A percentile compares a stretch with the other conserved stretches of the same genome.
Conservation (phyloP, 352 stramenopile species). For the Phytophthora fragariaefolia region DNA sequence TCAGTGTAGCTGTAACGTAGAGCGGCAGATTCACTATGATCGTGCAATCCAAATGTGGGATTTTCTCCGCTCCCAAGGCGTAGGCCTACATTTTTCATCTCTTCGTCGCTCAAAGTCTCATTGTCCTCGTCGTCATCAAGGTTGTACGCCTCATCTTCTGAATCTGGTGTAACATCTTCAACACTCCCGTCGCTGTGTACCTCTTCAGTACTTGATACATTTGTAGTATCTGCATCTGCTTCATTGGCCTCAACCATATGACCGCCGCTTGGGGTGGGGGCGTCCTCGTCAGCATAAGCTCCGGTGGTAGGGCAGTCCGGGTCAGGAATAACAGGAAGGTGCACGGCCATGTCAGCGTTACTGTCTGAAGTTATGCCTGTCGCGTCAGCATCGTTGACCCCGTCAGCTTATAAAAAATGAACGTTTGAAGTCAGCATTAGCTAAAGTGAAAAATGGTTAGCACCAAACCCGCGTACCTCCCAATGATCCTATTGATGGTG, state of each 20-base stretch:
- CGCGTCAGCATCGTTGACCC: constrained; percentile 1
- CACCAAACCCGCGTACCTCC: not conserved
- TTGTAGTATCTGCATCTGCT: not conserved
- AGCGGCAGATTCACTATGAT: not conserved
- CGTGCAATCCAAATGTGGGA: not conserved
- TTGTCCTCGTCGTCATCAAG: not conserved
- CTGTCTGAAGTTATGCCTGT: not conserved
- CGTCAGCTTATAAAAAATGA: not conserved
- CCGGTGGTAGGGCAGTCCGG: not conserved
- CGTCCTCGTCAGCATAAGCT: not conserved
- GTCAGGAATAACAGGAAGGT: not conserved
- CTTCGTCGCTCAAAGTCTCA: not conserved
- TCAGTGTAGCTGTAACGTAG: not conserved
- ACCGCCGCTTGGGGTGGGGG: not conserved
- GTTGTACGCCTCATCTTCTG: not conserved
- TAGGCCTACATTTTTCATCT: not conserved
- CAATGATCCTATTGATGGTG: not conserved
- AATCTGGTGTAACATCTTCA: not conserved
- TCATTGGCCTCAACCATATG: not conserved
- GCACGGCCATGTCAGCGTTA: not conserved
- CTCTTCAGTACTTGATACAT: not conserved
- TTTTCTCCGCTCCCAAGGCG: not conserved
- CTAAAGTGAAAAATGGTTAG: no score
- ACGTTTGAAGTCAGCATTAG: not conserved
- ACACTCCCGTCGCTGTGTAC: not conserved